Percentiles rank a stretch among this genome's conserved stretches.
These are phyloP conservation scores for Nyctanthes arbortristis DNA, from an alignment of 257 asterid genomes.

Conservation along the genomic window DNA sequence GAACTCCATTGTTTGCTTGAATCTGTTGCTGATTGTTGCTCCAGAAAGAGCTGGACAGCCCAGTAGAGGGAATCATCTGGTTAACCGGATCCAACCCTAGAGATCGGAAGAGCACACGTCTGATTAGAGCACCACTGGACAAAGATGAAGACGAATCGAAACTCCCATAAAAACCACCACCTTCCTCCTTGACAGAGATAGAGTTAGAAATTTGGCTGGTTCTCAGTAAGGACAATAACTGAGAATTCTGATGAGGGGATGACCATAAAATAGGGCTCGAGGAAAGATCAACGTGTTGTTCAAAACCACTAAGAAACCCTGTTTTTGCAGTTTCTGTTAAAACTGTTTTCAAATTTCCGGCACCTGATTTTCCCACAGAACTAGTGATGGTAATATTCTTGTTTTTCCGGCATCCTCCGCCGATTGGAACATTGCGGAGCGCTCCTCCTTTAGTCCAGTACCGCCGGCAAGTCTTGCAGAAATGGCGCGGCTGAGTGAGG, in stretches of 20 bases:
- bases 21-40: constrained; percentile 39
- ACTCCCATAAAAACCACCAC: constrained; percentile 21
- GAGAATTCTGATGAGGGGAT: constrained; percentile 50
- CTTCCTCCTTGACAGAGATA: constrained; percentile 60
- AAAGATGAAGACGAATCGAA: constrained; percentile 17
- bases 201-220: constrained; percentile 46
- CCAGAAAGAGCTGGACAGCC: constrained; percentile 33
- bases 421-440: constrained; percentile 81
- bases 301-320: constrained; percentile 36
- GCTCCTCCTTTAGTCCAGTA: constrained; percentile 96
- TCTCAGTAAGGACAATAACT: constrained; percentile 54
- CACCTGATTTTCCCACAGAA: constrained; percentile 30
- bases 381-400: constrained; percentile 41
- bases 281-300: constrained; percentile 27
- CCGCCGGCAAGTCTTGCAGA: constrained; percentile 93
- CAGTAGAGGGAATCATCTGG: constrained; percentile 28
- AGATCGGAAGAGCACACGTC: no score
- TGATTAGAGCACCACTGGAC: constrained; percentile 12
- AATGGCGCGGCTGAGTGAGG: constrained; percentile 91
- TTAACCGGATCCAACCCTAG: constrained; percentile 35
- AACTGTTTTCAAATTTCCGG: constrained; percentile 45
- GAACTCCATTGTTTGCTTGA: constrained; percentile 26
- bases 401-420: constrained; percentile 85
- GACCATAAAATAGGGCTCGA: constrained; percentile 50
- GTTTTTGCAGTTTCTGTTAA: constrained; percentile 40